Conservation (phyloP, 2,329 filamentous ascomycete genomes). For the Catunica adiposa region DNA sequence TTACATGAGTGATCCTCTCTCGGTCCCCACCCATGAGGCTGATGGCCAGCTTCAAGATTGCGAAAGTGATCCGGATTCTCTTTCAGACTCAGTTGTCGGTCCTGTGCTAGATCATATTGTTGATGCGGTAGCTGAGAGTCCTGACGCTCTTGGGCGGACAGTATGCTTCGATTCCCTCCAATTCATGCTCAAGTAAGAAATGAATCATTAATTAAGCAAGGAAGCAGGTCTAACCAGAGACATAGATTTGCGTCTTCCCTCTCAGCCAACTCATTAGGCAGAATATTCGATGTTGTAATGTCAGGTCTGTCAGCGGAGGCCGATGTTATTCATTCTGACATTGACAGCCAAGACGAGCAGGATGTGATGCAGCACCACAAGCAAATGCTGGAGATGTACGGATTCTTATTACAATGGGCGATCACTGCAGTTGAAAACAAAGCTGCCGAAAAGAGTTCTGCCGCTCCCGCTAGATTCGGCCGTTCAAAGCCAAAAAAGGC, state of each 20-base stretch:
- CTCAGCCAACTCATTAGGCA: slow-evolving; percentile 70
- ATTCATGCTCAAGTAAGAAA: slow-evolving; percentile 81
- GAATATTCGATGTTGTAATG: slow-evolving; percentile 78
- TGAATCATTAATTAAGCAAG: slow-evolving; percentile 20
- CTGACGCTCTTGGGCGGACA: slow-evolving; percentile 67
- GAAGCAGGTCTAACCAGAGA: slow-evolving; percentile 9
- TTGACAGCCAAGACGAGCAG: slow-evolving; percentile 76
- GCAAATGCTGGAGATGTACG: slow-evolving; percentile 80
- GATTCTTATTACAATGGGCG: slow-evolving; percentile 87
- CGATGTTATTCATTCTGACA: slow-evolving; percentile 67
- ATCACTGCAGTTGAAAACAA: slow-evolving; percentile 89
- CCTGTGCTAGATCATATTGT: slow-evolving; percentile 79
- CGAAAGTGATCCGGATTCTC: slow-evolving; percentile 76
- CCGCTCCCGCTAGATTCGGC: slow-evolving; percentile 49
- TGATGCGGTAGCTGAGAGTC: slow-evolving; percentile 79
- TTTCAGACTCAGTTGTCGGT: slow-evolving; percentile 67
- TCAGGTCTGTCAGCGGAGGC: slow-evolving; percentile 75
- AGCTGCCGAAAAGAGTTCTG: slow-evolving; percentile 70
- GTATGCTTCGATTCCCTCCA: slow-evolving; percentile 82
- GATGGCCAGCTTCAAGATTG: slow-evolving; percentile 71
- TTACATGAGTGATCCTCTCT: slow-evolving; percentile 83
- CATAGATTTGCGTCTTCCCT: slow-evolving; percentile 62
- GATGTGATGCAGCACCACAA: slow-evolving; percentile 77
- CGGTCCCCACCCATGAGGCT: slow-evolving; percentile 73
- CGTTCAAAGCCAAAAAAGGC: slow-evolving; percentile 67